Percentiles rank a stretch among this genome's conserved stretches.
Evolutionary conservation across 2,329 filamentous ascomycete genomes (phyloP).

Genomic region (Colletotrichum cordylinicola): DNA sequence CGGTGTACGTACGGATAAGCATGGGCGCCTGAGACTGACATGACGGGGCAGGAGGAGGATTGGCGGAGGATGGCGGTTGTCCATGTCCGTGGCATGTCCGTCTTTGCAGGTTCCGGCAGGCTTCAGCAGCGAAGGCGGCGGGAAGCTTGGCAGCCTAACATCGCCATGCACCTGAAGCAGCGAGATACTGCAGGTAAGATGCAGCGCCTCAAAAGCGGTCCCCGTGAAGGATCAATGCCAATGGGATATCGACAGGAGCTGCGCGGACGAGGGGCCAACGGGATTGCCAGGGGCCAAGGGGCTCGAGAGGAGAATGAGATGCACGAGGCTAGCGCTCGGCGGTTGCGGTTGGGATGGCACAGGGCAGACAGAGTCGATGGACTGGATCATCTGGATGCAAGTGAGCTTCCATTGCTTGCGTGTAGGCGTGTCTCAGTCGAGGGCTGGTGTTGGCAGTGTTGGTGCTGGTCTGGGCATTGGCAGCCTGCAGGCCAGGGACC

Average conservation of each 20-base stretch:
- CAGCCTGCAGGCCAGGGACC: background rate
- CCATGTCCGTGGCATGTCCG: background rate
- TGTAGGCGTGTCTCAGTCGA: background rate
- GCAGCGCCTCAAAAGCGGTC: background rate
- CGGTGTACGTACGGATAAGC: background rate
- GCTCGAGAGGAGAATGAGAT: background rate
- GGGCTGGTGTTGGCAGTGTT: background rate
- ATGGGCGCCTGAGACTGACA: background rate
- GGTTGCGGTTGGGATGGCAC: background rate
- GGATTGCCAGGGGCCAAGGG: background rate
- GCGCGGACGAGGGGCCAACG: background rate
- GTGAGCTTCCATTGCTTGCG: background rate
- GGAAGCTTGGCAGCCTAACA: background rate
- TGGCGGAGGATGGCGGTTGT: background rate
- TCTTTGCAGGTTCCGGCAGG: background rate
- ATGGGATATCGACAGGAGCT: background rate
- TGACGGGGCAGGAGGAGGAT: background rate
- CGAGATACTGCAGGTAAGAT: background rate
- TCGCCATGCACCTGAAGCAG: background rate
- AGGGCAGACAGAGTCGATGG: background rate
- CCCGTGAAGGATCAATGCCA: background rate
- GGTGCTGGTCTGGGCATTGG: background rate
- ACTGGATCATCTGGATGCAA: background rate
- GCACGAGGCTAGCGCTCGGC: background rate
- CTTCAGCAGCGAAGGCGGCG: background rate